These are phyloP conservation scores for Chamaecrista fasciculata DNA, from an alignment of 306 rosid species.

Conservation along the genomic window DNA sequence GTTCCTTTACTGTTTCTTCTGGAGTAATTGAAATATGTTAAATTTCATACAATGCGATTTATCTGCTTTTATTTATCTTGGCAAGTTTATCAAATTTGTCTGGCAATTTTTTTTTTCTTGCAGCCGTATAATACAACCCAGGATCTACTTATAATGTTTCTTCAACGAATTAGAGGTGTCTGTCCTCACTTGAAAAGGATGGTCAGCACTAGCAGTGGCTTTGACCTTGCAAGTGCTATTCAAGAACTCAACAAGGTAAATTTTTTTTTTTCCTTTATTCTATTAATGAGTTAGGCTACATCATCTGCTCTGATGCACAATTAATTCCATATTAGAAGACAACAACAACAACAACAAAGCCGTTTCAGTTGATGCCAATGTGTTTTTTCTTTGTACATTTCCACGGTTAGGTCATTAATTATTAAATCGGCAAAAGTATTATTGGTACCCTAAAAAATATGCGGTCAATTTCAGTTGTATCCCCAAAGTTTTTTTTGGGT, in stretches of 20 bases:
- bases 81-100: background rate
- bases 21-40: background rate
- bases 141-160: conserved; percentile 47
- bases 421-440: too few relatives aligned
- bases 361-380: too few relatives aligned
- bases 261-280: background rate
- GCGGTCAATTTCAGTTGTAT: too few relatives aligned
- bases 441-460: too few relatives aligned
- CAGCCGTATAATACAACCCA: conserved; percentile 5
- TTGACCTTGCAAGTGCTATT: conserved; percentile 53
- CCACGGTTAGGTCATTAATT: too few relatives aligned
- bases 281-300: too few relatives aligned
- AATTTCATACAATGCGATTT: conserved; percentile 1
- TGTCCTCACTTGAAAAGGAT: conserved; percentile 55
- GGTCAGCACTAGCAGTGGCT: conserved; percentile 44
- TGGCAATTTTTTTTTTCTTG: conserved; percentile 4
- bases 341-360: too few relatives aligned
- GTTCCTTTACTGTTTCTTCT: background rate
- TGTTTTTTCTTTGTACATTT: too few relatives aligned
- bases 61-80: background rate
- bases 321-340: too few relatives aligned
- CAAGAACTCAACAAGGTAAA: conserved; percentile 75
- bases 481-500: too few relatives aligned
- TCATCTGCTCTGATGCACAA: too few relatives aligned
- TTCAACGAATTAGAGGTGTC: conserved; percentile 49